phyloP scores from a whole-genome alignment of 2,329 filamentous ascomycete genomes.

The Epicoccum nigrum region DNA sequence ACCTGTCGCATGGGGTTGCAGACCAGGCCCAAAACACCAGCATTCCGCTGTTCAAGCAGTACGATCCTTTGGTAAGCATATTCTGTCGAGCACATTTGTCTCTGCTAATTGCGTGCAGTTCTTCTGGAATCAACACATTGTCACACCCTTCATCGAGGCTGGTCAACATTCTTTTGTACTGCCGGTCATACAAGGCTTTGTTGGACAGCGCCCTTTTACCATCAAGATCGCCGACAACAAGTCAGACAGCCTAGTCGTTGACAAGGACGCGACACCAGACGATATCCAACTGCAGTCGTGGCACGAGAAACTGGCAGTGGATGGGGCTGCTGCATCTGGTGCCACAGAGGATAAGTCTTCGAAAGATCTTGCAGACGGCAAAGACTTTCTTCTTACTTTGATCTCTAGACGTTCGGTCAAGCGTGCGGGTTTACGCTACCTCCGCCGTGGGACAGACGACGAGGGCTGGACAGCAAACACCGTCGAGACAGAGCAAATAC shows the following conservation, averaged over 20 bases:
- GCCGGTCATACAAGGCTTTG: slow-evolving; percentile 91
- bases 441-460: slow-evolving; percentile 89
- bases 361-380: slow-evolving; percentile 46
- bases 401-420: slow-evolving; percentile 89
- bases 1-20: slow-evolving; percentile 74
- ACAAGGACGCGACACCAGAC: slow-evolving; percentile 39
- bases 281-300: slow-evolving; percentile 45
- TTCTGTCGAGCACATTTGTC: too few relatives aligned
- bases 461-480: slow-evolving; percentile 86
- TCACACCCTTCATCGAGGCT: slow-evolving; percentile 74
- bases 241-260: slow-evolving; percentile 43
- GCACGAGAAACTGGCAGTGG: slow-evolving; percentile 39
- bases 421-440: slow-evolving; percentile 85
- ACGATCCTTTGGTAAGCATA: slow-evolving; percentile 66
- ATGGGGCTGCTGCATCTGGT: slow-evolving; percentile 25
- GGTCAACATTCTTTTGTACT: slow-evolving; percentile 74
- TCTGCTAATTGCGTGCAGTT: slow-evolving; percentile 55
- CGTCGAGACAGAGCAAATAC: slow-evolving; percentile 93
- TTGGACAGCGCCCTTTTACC: slow-evolving; percentile 83
- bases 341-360: slow-evolving; percentile 14
- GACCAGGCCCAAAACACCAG: slow-evolving; percentile 52
- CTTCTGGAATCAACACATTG: slow-evolving; percentile 88
- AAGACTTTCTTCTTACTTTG: slow-evolving; percentile 78
- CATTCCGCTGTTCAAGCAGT: slow-evolving; percentile 71
- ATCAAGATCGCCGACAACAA: slow-evolving; percentile 60